Percentiles rank a stretch among this genome's conserved stretches.
These are phyloP conservation scores for Trametes gibbosa DNA, from an alignment of 768 basidiomycete genomes.

Conservation along the genomic window DNA sequence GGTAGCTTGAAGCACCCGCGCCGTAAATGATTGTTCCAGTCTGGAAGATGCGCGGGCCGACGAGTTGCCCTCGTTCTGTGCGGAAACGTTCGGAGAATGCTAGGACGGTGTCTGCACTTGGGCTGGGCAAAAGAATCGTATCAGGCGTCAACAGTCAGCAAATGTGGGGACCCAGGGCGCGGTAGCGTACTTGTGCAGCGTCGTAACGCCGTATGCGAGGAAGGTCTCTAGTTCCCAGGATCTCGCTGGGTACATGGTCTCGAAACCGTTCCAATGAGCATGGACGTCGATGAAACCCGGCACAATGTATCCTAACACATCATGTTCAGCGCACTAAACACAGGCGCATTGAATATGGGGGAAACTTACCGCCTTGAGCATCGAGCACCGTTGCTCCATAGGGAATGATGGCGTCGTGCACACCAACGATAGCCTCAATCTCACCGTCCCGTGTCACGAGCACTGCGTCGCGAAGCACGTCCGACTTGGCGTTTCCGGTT, in stretches of 20 bases:
- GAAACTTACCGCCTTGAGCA: conserved; percentile 53
- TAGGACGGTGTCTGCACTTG: conserved; percentile 59
- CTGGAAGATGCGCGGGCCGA: conserved; percentile 73
- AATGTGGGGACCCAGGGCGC: neutral
- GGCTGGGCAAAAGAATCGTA: conserved; percentile 36
- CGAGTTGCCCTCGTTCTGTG: conserved; percentile 63
- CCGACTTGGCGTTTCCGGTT: conserved; percentile 44
- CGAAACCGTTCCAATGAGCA: conserved; percentile 67
- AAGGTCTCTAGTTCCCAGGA: conserved; percentile 78
- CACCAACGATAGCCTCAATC: conserved; percentile 37
- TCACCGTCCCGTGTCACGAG: conserved; percentile 56
- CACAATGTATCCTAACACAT: conserved; percentile 52
- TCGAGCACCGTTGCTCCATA: conserved; percentile 42
- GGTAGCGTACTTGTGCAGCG: conserved; percentile 63
- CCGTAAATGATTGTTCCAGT: conserved; percentile 66
- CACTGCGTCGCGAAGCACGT: conserved; percentile 52
- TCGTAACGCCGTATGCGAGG: conserved; percentile 75
- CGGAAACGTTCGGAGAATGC: conserved; percentile 66
- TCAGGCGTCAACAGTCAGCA: neutral
- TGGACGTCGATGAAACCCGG: conserved; percentile 79
- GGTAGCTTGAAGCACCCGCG: conserved; percentile 40
- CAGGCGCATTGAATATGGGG: neutral
- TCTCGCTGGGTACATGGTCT: conserved; percentile 50
- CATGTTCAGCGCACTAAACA: neutral
- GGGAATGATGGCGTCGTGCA: conserved; percentile 37